A percentile compares a stretch with the other conserved stretches of the same genome.
phyloP scores from a whole-genome alignment of 306 rosid genomes.

The Neltuma alba region DNA sequence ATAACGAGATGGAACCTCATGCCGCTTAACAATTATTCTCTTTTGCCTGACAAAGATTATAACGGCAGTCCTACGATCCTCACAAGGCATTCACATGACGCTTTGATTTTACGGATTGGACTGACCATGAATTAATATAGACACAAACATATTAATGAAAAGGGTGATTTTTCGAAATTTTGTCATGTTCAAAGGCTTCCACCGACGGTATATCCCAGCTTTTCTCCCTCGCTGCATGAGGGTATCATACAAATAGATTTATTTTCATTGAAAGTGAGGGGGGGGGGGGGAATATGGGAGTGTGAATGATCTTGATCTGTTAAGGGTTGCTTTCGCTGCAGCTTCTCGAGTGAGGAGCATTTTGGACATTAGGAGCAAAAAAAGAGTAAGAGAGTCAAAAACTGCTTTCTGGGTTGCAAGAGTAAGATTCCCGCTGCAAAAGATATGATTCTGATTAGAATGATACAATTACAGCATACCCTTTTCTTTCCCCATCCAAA shows the following conservation, averaged over 20 bases:
- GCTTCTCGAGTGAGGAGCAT: conserved; percentile 21
- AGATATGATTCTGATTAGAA: conserved; percentile 43
- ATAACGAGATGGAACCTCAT: neutral
- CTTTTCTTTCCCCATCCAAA: neutral
- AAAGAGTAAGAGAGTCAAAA: conserved; percentile 47
- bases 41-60: neutral
- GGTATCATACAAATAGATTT: neutral
- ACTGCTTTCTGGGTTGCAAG: conserved; percentile 33
- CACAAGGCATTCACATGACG: neutral
- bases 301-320: conserved; percentile 37
- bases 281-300: neutral
- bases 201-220: neutral
- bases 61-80: neutral
- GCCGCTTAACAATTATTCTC: neutral
- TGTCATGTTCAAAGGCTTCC: neutral
- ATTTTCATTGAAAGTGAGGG: neutral
- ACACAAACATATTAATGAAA: neutral
- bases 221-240: neutral
- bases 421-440: conserved; percentile 37
- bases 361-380: conserved; percentile 24
- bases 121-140: neutral
- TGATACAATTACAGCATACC: conserved; percentile 27
- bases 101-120: neutral
- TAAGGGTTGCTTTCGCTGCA: conserved; percentile 46
- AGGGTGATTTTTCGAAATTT: neutral